phyloP scores from a whole-genome alignment of 2,329 filamentous ascomycete genomes.

The Cryphonectria parasitica region DNA sequence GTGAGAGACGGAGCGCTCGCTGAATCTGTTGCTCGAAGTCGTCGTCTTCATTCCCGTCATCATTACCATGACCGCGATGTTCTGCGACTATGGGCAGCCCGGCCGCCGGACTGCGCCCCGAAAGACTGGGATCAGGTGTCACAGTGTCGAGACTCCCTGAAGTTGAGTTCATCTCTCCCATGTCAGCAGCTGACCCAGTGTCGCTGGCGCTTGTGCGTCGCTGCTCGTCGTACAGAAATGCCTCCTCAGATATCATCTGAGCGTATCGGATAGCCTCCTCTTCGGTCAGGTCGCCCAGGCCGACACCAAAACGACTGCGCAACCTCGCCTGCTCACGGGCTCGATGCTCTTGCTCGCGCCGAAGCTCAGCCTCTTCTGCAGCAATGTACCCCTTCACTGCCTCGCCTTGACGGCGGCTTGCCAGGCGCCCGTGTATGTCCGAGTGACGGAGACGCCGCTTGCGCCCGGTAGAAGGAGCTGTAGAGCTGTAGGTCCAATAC shows the following conservation, averaged over 20 bases:
- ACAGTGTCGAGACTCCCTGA: constrained; percentile 50
- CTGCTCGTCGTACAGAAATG: constrained; percentile 60
- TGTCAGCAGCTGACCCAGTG: constrained; percentile 54
- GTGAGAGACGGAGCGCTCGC: constrained; percentile 63
- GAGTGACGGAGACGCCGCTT: constrained; percentile 79
- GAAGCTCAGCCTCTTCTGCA: constrained; percentile 81
- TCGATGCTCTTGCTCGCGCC: constrained; percentile 69
- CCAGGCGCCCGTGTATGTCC: constrained; percentile 56
- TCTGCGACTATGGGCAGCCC: constrained; percentile 32
- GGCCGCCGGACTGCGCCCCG: constrained; percentile 42
- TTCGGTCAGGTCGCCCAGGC: constrained; percentile 68
- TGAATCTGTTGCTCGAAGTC: constrained; percentile 66
- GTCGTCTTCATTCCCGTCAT: constrained; percentile 50
- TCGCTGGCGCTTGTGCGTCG: constrained; percentile 56
- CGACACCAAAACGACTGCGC: constrained; percentile 81
- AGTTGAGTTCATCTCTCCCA: constrained; percentile 49
- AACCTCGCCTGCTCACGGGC: constrained; percentile 72
- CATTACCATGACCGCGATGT: constrained; percentile 38
- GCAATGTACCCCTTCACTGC: constrained; percentile 81
- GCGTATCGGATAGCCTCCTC: constrained; percentile 68
- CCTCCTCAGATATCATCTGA: constrained; percentile 68
- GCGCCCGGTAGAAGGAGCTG: constrained; percentile 72
- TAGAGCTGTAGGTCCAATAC: constrained; percentile 93
- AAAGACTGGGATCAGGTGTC: constrained; percentile 59
- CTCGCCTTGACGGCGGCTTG: constrained; percentile 61